Evolutionary conservation across 148 eudicot genomes (phyloP).

Genomic region (Amaranthus hypochondriacus): DNA sequence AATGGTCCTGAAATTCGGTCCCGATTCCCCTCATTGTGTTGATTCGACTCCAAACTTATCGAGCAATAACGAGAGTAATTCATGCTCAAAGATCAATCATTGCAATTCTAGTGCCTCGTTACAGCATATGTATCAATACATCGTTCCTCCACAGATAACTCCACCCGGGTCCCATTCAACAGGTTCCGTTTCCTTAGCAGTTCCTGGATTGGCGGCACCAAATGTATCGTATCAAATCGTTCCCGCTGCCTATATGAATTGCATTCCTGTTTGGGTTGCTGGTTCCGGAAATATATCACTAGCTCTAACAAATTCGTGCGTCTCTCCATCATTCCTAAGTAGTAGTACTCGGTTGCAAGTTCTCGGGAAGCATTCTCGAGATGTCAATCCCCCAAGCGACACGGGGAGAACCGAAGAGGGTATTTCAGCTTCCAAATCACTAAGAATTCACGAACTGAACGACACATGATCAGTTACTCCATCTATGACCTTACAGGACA

Average conservation of each 20-base stretch:
- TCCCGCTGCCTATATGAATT: conserved; percentile 37
- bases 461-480: conserved; percentile 14
- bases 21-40: conserved; percentile 22
- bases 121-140: conserved; percentile 12
- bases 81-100: background rate
- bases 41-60: conserved; percentile 12
- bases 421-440: conserved; percentile 31
- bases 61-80: conserved; percentile 11
- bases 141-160: conserved; percentile 22
- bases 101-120: conserved; percentile 14
- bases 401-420: conserved; percentile 21
- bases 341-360: conserved; percentile 18
- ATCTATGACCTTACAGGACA: background rate
- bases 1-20: conserved; percentile 27
- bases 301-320: conserved; percentile 9
- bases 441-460: conserved; percentile 27
- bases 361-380: conserved; percentile 40
- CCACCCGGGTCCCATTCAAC: conserved; percentile 11
- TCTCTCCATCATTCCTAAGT: conserved; percentile 16
- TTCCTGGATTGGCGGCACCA: conserved; percentile 23
- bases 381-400: conserved; percentile 7
- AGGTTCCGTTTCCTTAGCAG: conserved; percentile 4
- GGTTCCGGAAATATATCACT: conserved; percentile 24
- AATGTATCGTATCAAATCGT: conserved; percentile 30
- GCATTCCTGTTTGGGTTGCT: conserved; percentile 34